A percentile compares a stretch with the other conserved stretches of the same genome.
phyloP scores from a whole-genome alignment of 371 early-diverging fungal species.

The Batrachochytrium dendrobatidis region DNA sequence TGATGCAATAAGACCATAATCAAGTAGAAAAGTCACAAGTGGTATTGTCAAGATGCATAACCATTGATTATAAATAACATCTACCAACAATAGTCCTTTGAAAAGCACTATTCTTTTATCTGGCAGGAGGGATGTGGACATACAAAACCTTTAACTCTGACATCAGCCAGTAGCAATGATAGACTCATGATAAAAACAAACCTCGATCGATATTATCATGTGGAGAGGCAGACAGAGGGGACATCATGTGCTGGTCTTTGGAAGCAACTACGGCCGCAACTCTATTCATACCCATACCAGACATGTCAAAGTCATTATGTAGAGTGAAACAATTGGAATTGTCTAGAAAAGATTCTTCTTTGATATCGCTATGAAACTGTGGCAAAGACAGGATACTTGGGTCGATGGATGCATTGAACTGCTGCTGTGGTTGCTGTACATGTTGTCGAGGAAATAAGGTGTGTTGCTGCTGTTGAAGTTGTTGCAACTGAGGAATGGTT shows the following conservation, averaged over 20 bases:
- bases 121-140: no score
- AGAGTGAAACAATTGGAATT: slow-evolving; percentile 1
- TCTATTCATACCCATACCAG: neutral
- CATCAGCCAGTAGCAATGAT: no score
- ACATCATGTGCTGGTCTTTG: slow-evolving; percentile 7
- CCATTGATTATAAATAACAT: no score
- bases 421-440: neutral
- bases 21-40: no score
- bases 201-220: slow-evolving; percentile 16
- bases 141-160: no score
- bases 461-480: slow-evolving; percentile 8
- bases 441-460: slow-evolving; percentile 10
- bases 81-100: no score
- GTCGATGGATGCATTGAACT: neutral
- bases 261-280: neutral
- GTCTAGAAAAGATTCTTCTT: slow-evolving; percentile 4
- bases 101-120: no score
- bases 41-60: no score
- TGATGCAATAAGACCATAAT: no score
- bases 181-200: no score
- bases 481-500: no score
- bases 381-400: slow-evolving; percentile 3
- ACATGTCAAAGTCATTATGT: slow-evolving; percentile 9
- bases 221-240: slow-evolving; percentile 18
- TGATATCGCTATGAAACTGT: neutral